Conservation (phyloP, 345 rosid genomes). For the Turnera subulata region DNA sequence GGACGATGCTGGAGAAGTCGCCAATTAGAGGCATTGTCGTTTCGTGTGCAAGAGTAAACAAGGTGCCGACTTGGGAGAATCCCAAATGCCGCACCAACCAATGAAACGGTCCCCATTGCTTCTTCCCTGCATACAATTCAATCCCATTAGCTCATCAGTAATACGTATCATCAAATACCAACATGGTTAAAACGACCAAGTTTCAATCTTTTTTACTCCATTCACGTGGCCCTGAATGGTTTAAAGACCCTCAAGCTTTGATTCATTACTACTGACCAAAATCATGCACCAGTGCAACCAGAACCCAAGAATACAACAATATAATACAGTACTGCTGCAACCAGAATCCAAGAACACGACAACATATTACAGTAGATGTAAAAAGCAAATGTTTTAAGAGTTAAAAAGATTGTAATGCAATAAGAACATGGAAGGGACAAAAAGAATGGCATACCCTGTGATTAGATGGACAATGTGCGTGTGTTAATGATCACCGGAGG, state of each 20-base stretch:
- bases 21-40: slow-evolving; percentile 6
- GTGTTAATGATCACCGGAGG: no score
- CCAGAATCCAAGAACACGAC: background rate
- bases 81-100: slow-evolving; percentile 11
- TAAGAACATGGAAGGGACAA: background rate
- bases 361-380: background rate
- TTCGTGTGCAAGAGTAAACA: slow-evolving; percentile 6
- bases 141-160: background rate
- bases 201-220: background rate
- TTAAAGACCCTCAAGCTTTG: no score
- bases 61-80: slow-evolving; percentile 8
- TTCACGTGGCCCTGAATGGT: no score
- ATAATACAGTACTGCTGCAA: background rate
- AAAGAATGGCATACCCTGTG: no score
- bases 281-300: no score
- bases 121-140: slow-evolving; percentile 1
- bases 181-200: background rate
- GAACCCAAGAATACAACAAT: background rate
- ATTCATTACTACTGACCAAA: no score
- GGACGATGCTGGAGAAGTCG: slow-evolving; percentile 7
- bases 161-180: background rate
- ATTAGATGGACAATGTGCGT: no score
- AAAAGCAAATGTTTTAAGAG: background rate
- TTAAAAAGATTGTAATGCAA: background rate
- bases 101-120: slow-evolving; percentile 16